Base-by-base conservation (phyloP, 169 alveolate genomes). In the Babesia caballi region DNA sequence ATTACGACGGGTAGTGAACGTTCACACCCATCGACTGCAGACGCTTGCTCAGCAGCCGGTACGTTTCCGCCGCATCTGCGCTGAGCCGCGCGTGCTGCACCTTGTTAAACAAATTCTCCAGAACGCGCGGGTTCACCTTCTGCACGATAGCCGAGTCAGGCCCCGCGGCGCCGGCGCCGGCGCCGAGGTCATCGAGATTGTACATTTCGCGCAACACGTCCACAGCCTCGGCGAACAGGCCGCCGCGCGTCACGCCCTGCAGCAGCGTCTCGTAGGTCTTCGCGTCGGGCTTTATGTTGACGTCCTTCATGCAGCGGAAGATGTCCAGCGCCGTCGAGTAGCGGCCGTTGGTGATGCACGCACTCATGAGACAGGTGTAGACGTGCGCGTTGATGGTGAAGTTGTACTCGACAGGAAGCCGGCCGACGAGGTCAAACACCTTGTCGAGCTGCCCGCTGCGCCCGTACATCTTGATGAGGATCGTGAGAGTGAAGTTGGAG, bases 321-420 rank as follows among this genome's bases (percentile, higher is more conserved):
- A 82, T 54, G 36, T 82, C 90, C 59, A 82, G 33, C 15, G 84
- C 84, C 36, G 67, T 82, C 11, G 66, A 19, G 77, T 82, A 82
- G 15, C 59, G 49, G 25, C 88, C 84, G 66, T 91, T 89, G 52
- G 92, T 88, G 60, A 91, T 91, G 68, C 95, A 91, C 27, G 95
- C 93, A 42, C 91, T 83, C 92, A 91, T 89, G 42, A 91, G 82
- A 63, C 95, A 91, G 36, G 95, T 91, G 78, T 91, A 91, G 41
- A 91, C 95, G 66, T 89, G 93, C 40, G 93, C 90, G 63, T 89
- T 87, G 53, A 86, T 66, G 38, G 63, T 70, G 84, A 89, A 83
- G 67, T 78, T 80, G 51, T 87, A 87, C 56, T 73, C 59, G 53
- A 65, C 69, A 25, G 94, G 93, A 32, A 89, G 73, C 51, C 80